Conservation (phyloP, 108 stramenopile genomes). For the Fistulifera pelliculosa region DNA sequence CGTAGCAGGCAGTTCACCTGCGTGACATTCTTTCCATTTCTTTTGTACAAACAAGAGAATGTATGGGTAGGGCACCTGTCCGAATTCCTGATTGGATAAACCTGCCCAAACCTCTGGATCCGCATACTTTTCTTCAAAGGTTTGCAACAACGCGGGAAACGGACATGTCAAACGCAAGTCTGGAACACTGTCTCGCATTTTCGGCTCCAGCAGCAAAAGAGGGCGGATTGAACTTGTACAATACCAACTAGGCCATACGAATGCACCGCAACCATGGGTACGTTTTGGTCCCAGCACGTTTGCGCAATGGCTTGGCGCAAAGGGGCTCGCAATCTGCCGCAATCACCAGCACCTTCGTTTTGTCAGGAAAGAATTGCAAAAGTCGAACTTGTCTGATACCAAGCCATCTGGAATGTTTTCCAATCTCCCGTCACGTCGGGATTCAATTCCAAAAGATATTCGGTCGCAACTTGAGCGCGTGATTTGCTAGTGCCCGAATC, state of each 20-base stretch:
- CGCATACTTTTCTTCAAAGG: conserved; percentile 11
- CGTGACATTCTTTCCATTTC: conserved; percentile 32
- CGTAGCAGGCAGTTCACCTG: conserved; percentile 31
- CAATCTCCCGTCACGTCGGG: conserved; percentile 65
- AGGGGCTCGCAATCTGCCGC: conserved; percentile 71
- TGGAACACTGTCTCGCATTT: conserved; percentile 46
- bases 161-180: conserved; percentile 65
- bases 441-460: conserved; percentile 65
- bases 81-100: conserved; percentile 50
- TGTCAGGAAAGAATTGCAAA: neutral
- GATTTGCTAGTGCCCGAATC: conserved; percentile 10
- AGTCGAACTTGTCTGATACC: neutral
- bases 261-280: conserved; percentile 71
- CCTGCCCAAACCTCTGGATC: conserved; percentile 30
- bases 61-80: conserved; percentile 82
- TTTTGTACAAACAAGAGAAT: conserved; percentile 50
- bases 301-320: conserved; percentile 46
- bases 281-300: conserved; percentile 29
- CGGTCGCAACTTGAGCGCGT: conserved; percentile 29
- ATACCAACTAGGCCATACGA: conserved; percentile 87
- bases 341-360: conserved; percentile 65
- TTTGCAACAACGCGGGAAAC: conserved; percentile 38
- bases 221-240: conserved; percentile 59
- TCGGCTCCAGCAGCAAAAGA: conserved; percentile 66
- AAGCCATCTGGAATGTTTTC: conserved; percentile 14